Evolutionary conservation across 768 basidiomycete genomes (phyloP).

Genomic region (Galerina sulciceps): DNA sequence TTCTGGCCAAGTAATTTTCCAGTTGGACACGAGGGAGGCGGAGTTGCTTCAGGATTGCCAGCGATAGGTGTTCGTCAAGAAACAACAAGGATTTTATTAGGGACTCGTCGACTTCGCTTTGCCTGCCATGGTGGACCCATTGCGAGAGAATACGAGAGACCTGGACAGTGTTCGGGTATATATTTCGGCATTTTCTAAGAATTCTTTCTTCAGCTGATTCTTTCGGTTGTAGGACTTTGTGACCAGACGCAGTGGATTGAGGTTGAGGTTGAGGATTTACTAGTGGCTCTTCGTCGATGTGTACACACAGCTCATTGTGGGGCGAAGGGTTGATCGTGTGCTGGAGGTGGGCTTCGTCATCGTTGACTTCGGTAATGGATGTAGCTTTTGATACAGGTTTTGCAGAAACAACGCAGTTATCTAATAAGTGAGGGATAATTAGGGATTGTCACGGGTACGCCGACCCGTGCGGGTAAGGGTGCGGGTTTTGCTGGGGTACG

Average conservation of each 20-base stretch:
- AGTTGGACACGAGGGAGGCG: not conserved
- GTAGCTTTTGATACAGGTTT: not conserved
- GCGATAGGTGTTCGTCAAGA: not conserved
- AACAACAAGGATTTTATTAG: conserved; percentile 3
- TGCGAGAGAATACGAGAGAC: not conserved
- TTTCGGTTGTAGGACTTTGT: not conserved
- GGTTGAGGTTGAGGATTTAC: too few relatives aligned
- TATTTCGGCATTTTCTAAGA: not conserved
- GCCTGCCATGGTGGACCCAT: not conserved
- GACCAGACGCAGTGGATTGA: too few relatives aligned
- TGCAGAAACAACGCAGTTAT: not conserved
- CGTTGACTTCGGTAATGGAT: not conserved
- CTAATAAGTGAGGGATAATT: not conserved
- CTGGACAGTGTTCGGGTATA: not conserved
- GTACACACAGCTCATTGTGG: not conserved
- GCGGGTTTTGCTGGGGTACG: too few relatives aligned
- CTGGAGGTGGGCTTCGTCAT: not conserved
- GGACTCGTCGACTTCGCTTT: not conserved
- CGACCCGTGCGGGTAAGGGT: too few relatives aligned
- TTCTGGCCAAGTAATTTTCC: not conserved
- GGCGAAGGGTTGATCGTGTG: not conserved
- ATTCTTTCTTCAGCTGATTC: not conserved
- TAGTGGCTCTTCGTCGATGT: not conserved
- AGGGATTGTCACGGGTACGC: too few relatives aligned
- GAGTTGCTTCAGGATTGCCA: conserved; percentile 1